Evolutionary conservation across 2,329 filamentous ascomycete species (phyloP).

Genomic region (Dactylonectria macrodidyma): DNA sequence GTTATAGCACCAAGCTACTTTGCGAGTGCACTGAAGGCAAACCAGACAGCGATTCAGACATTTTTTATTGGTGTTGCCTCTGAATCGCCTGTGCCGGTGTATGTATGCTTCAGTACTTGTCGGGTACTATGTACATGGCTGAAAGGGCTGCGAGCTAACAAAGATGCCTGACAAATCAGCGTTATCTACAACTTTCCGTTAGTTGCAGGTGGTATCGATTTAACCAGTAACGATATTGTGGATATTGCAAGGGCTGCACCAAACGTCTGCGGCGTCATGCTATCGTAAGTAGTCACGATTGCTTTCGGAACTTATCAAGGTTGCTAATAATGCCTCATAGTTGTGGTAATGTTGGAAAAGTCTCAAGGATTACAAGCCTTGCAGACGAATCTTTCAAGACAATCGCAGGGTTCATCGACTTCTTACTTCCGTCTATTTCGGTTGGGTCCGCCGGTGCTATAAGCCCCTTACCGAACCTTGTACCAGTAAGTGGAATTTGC

Average conservation of each 20-base stretch:
- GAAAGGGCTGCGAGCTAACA: conserved; percentile 6
- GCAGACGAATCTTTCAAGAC: conserved; percentile 1
- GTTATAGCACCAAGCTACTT: conserved; percentile 10
- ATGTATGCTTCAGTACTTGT: conserved; percentile 3
- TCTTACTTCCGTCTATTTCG: conserved; percentile 13
- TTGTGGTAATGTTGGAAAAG: conserved; percentile 11
- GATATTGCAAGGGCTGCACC: conserved; percentile 11
- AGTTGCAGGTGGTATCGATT: conserved; percentile 8
- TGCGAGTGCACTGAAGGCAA: conserved; percentile 5
- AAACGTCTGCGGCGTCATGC: conserved; percentile 1
- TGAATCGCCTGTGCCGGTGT: conserved; percentile 10
- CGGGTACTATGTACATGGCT: neutral
- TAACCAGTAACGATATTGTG: conserved; percentile 7
- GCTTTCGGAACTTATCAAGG: conserved; percentile 2
- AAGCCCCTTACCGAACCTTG: conserved; percentile 3
- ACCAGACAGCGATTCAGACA: conserved; percentile 4
- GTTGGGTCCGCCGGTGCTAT: conserved; percentile 13
- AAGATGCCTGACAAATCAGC: neutral
- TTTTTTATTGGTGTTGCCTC: conserved; percentile 10
- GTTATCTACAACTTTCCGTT: conserved; percentile 9
- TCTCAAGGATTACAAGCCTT: conserved; percentile 15
- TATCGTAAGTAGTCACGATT: conserved; percentile 4
- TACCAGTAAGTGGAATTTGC: conserved; percentile 3
- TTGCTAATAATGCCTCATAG: conserved; percentile 3
- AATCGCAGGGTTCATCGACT: conserved; percentile 10